These are phyloP conservation scores for Zasmidium angulare DNA, from an alignment of 2,329 filamentous ascomycete genomes.

Conservation along the genomic window DNA sequence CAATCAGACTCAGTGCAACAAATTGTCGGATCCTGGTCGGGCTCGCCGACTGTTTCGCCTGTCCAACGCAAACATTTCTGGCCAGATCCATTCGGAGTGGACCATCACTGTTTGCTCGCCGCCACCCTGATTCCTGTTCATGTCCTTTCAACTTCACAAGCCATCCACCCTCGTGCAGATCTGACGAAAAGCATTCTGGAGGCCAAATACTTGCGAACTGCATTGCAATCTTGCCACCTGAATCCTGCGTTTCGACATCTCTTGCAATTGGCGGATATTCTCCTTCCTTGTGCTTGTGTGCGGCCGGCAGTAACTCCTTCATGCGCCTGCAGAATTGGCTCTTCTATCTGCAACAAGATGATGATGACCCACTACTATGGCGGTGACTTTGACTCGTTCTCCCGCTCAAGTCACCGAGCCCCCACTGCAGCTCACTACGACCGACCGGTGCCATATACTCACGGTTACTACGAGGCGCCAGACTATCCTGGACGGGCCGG, in stretches of 20 bases:
- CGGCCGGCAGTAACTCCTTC: slow-evolving; percentile 6
- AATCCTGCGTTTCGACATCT: neutral
- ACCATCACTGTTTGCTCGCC: slow-evolving; percentile 19
- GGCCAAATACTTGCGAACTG: slow-evolving; percentile 10
- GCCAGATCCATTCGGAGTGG: neutral
- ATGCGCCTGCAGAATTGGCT: slow-evolving; percentile 19
- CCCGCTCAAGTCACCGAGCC: slow-evolving; percentile 24
- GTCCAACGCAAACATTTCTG: slow-evolving; percentile 3
- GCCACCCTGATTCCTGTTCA: slow-evolving; percentile 1
- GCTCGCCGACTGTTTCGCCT: neutral
- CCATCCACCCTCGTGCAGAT: slow-evolving; percentile 13
- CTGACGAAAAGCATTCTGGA: slow-evolving; percentile 11
- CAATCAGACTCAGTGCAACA: neutral
- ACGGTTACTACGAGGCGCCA: slow-evolving; percentile 25
- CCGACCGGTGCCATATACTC: slow-evolving; percentile 25
- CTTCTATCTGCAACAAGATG: slow-evolving; percentile 21
- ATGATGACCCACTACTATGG: slow-evolving; percentile 34
- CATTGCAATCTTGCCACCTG: slow-evolving; percentile 9
- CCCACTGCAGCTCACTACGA: slow-evolving; percentile 27
- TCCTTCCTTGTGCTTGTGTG: slow-evolving; percentile 8
- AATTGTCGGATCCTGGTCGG: neutral
- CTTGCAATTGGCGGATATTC: slow-evolving; percentile 2
- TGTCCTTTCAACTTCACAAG: slow-evolving; percentile 4
- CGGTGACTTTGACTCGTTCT: slow-evolving; percentile 27
- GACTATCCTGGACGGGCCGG: slow-evolving; percentile 23